phyloP scores from a whole-genome alignment of 805 yeast genomes.

The Metschnikowia picachoensis region DNA sequence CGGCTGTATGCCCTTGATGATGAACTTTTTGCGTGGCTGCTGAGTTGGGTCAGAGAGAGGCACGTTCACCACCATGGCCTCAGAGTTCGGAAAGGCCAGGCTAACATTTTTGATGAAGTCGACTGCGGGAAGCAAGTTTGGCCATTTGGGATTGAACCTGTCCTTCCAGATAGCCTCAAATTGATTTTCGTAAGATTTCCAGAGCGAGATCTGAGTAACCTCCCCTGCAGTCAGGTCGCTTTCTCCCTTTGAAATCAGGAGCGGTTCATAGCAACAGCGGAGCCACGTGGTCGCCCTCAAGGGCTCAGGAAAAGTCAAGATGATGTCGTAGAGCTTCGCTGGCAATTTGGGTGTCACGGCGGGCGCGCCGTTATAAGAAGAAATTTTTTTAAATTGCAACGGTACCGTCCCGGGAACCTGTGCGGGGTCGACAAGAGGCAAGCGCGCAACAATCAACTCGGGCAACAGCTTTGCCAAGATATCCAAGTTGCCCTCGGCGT shows the following conservation, averaged over 20 bases:
- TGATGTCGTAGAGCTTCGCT: constrained; percentile 50
- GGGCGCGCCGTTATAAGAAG: constrained; percentile 49
- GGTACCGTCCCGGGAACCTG: constrained; percentile 22
- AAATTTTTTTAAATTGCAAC: constrained; percentile 47
- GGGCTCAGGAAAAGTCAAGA: constrained; percentile 74
- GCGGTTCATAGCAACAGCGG: constrained; percentile 83
- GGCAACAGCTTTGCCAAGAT: constrained; percentile 61
- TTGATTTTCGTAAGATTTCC: constrained; percentile 92
- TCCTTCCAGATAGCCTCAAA: constrained; percentile 63
- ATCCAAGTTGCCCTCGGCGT: constrained; percentile 46
- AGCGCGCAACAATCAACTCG: constrained; percentile 40
- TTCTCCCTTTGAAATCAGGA: constrained; percentile 16
- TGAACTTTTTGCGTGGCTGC: constrained; percentile 67
- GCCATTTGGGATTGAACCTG: constrained; percentile 24
- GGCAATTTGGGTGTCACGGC: constrained; percentile 59
- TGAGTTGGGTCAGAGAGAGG: constrained; percentile 28
- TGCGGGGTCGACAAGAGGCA: constrained; percentile 34
- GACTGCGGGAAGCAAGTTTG: constrained; percentile 77
- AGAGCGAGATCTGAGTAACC: constrained; percentile 90
- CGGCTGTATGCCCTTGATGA: constrained; percentile 93
- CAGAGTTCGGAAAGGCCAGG: constrained; percentile 79
- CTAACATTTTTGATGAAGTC: constrained; percentile 95
- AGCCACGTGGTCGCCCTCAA: constrained; percentile 92
- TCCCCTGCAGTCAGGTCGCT: constrained; percentile 50
- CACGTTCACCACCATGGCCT: constrained; percentile 84